Evolutionary conservation across 1,284 basidiomycete genomes (phyloP).

Genomic region (Farysia itapuensis): DNA sequence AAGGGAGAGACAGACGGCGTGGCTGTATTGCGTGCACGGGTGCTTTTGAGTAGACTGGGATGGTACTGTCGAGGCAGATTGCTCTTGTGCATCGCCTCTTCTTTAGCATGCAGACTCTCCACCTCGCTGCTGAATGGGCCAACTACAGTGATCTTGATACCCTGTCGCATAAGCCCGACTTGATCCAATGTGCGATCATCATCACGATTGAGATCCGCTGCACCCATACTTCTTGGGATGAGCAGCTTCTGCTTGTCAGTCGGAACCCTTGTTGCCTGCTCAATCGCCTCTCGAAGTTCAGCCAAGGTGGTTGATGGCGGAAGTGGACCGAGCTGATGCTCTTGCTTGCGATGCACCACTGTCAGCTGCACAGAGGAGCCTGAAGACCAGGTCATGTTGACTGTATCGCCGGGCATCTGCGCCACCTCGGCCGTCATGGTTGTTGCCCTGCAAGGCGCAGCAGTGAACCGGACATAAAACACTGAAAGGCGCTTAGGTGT

Average conservation of each 20-base stretch:
- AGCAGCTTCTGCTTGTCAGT: slow-evolving; percentile 42
- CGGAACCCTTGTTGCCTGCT: slow-evolving; percentile 24
- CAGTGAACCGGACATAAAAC: no score
- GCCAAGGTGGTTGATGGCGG: slow-evolving; percentile 5
- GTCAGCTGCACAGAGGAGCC: slow-evolving; percentile 2
- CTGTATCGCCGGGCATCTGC: no score
- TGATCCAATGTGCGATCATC: slow-evolving; percentile 13
- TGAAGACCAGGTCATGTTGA: no score
- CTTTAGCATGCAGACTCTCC: slow-evolving; percentile 13
- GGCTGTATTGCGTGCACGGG: slow-evolving; percentile 29
- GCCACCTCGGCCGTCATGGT: no score
- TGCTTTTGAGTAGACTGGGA: slow-evolving; percentile 44
- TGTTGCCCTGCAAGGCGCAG: no score
- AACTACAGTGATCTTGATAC: slow-evolving; percentile 29
- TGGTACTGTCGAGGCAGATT: slow-evolving; percentile 43
- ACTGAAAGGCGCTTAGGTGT: no score
- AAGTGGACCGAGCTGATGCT: slow-evolving; percentile 6
- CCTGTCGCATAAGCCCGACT: slow-evolving; percentile 7
- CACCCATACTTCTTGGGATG: slow-evolving; percentile 13
- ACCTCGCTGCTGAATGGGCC: slow-evolving; percentile 36
- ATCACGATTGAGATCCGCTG: slow-evolving; percentile 16
- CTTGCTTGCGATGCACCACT: slow-evolving; percentile 16
- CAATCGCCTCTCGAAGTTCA: slow-evolving; percentile 20
- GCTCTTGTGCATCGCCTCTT: slow-evolving; percentile 20
- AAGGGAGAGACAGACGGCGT: slow-evolving; percentile 26